phyloP scores from a whole-genome alignment of 2,329 filamentous ascomycete genomes.

The Zymoseptoria tritici region DNA sequence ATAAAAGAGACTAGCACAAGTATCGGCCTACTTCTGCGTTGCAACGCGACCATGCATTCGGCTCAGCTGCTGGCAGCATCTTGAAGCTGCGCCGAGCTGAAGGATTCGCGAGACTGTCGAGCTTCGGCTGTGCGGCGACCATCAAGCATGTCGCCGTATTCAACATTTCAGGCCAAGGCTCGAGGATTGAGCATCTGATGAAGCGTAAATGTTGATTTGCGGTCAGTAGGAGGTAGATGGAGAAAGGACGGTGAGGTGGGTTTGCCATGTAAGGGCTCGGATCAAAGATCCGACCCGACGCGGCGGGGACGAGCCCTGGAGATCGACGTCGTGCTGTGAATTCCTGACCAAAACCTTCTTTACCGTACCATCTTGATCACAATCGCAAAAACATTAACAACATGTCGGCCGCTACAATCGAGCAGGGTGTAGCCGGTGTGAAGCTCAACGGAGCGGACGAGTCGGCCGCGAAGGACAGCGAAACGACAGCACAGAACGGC shows the following conservation, averaged over 20 bases:
- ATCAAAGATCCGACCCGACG: too few relatives aligned
- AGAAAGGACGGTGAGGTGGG: too few relatives aligned
- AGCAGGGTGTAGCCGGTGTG: conserved; percentile 21
- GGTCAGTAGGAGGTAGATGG: too few relatives aligned
- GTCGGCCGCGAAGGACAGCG: conserved; percentile 16
- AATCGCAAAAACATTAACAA: not conserved
- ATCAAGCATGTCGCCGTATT: not conserved
- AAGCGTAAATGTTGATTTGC: too few relatives aligned
- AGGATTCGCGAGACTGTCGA: not conserved
- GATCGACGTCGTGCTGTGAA: not conserved
- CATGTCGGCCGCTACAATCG: conserved; percentile 26
- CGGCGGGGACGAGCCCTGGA: too few relatives aligned
- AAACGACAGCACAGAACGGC: conserved; percentile 17
- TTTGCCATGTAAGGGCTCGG: too few relatives aligned
- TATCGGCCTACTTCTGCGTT: not conserved
- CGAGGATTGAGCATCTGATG: too few relatives aligned
- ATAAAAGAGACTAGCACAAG: not conserved
- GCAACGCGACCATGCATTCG: not conserved
- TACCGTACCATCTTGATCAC: too few relatives aligned
- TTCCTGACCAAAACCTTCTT: too few relatives aligned
- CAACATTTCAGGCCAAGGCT: too few relatives aligned
- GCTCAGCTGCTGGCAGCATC: not conserved
- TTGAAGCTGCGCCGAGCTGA: too few relatives aligned
- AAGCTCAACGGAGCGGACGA: conserved; percentile 17
- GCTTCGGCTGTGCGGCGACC: not conserved